Evolutionary conservation across 345 rosid genomes (phyloP), one percentile per base, ranked within the genome.

Genomic region (Citrus sinensis): DNA sequence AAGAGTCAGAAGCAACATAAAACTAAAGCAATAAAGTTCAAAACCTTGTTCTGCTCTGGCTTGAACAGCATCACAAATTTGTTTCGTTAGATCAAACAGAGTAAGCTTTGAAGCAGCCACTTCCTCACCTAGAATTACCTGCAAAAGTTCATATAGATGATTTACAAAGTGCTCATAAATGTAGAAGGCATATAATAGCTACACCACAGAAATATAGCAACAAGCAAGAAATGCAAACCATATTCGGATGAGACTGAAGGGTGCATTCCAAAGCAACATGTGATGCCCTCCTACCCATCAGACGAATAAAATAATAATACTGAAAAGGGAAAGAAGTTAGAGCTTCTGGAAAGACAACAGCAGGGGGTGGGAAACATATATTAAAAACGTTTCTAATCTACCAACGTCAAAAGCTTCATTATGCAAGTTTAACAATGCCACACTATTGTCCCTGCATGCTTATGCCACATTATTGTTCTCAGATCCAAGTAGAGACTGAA

Each of bases 21-120:
- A 56, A 58, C 39, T 32, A 68, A 75, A 74, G 55, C 42, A 75
- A 80, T 60, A 65, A 49, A 54, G 51, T 67, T 71, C 51, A 51
- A 83, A 79, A 94, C 98, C 99, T 89, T 88, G 89, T 66, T 82
- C 88, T 22, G 98, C 97, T 82, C 99, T 92, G 69, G 95, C 94
- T 87, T 92, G 98, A 81, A 97, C 94, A 30, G 99, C 98, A 88
- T 97, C 99, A 60, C 99, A 97, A 68, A 94, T 88, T 86, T 94
- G 94, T 77, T 81, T 89, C 42, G 99, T 89, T 62, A 97, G 76
- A 85, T 97, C 99, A 82, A 94, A 94, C 76, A 96, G 90, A 17
- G 99, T 96, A 84, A 96, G 90, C 90, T 96, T 94, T 61, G 99
- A 96, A 72, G 98, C 98, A 79, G 99, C 97, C 71, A 96, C 97